These are phyloP conservation scores for Aegilops umbellulata DNA, from an alignment of 176 grass and related monocot genomes.

Conservation along the genomic window DNA sequence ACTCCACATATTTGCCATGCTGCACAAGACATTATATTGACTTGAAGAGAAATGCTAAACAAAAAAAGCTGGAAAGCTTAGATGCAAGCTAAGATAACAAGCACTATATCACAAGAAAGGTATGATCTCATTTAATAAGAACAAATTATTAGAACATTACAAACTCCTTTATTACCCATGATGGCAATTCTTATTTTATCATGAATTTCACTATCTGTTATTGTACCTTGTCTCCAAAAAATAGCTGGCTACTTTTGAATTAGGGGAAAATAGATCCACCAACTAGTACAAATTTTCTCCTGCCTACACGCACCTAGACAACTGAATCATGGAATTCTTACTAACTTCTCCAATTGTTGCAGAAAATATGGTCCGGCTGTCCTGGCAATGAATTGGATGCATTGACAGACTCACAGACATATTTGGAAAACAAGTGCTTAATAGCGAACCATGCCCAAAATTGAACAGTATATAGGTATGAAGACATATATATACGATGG, in stretches of 20 bases:
- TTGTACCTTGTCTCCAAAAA: background rate
- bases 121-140: conserved; percentile 8
- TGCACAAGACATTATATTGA: conserved; percentile 29
- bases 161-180: conserved; percentile 12
- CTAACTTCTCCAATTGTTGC: background rate
- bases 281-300: background rate
- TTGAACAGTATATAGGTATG: background rate
- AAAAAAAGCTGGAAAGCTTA: conserved; percentile 4
- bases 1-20: conserved; percentile 86
- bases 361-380: conserved; percentile 1
- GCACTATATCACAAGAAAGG: conserved; percentile 1
- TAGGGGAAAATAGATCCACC: conserved; percentile 8
- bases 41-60: background rate
- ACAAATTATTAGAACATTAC: conserved; percentile 11
- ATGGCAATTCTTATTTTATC: background rate
- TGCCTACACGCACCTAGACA: background rate
- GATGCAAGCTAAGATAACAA: background rate
- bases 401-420: conserved; percentile 1
- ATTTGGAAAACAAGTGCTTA: conserved; percentile 2
- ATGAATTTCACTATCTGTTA: conserved; percentile 13
- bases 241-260: conserved; percentile 14
- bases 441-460: conserved; percentile 10
- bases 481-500: background rate
- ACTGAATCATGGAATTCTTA: background rate
- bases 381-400: background rate